A percentile compares a stretch with the other conserved stretches of the same genome.
These are phyloP conservation scores for Mrakia frigida DNA, from an alignment of 768 basidiomycete species.

Conservation along the genomic window DNA sequence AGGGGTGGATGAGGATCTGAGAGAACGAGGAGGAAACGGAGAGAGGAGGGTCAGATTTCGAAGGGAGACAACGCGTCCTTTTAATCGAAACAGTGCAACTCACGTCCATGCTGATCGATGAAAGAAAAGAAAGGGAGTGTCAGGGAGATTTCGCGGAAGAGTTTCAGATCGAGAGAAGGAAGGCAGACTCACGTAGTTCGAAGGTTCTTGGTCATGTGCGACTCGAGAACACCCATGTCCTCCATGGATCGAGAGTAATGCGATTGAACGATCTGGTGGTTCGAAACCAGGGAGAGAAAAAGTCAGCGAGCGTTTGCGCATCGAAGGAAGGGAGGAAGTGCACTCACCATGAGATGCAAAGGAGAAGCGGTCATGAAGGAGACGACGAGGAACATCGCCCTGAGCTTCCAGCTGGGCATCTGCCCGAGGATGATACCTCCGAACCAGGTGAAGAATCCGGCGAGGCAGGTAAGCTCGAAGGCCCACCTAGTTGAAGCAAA, in stretches of 20 bases:
- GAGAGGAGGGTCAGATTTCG: not conserved
- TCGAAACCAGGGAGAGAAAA: not conserved
- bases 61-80: not conserved
- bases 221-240: constrained; percentile 25
- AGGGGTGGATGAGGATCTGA: constrained; percentile 20
- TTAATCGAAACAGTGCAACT: not conserved
- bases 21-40: not conserved
- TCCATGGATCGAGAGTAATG: constrained; percentile 27
- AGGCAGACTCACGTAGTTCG: not conserved
- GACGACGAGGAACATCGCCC: constrained; percentile 24
- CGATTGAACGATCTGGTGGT: constrained; percentile 25
- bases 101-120: constrained; percentile 1
- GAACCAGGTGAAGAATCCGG: constrained; percentile 20
- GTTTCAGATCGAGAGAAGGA: too few species aligned
- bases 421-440: constrained; percentile 19
- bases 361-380: constrained; percentile 23
- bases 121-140: too few species aligned
- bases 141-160: too few species aligned
- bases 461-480: constrained; percentile 10
- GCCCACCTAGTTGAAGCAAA: not conserved
- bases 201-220: constrained; percentile 21
- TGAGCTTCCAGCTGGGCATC: constrained; percentile 14
- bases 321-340: not conserved
- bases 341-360: constrained; percentile 18
- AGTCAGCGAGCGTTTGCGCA: not conserved